These are phyloP conservation scores for Diutina neorugosa DNA, from an alignment of 1,139 yeast species.

Conservation along the genomic window DNA sequence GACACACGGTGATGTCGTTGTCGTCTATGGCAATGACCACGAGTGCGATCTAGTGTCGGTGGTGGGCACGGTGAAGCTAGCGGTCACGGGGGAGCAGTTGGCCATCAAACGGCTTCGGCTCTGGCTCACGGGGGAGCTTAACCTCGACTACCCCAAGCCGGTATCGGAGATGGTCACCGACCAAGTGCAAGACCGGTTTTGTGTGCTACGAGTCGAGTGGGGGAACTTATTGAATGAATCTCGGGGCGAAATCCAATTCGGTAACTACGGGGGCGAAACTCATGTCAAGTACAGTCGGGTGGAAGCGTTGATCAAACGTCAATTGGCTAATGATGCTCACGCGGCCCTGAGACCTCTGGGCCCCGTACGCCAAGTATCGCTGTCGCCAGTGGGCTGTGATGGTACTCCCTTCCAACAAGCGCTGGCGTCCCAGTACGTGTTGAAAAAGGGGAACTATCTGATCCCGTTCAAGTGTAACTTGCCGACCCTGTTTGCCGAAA, in stretches of 20 bases:
- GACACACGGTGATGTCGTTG: not conserved
- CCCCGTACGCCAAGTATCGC: not conserved
- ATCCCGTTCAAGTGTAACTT: slow-evolving; percentile 46
- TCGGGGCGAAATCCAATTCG: not conserved
- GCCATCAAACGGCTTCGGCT: not conserved
- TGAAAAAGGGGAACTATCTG: slow-evolving; percentile 57
- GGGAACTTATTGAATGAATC: not conserved
- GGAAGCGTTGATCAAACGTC: not conserved
- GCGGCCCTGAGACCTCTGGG: too few species aligned
- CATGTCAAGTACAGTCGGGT: not conserved
- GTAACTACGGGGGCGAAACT: not conserved
- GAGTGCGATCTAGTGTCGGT: not conserved
- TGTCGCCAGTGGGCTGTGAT: slow-evolving; percentile 11
- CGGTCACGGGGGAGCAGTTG: not conserved
- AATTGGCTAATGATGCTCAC: not conserved
- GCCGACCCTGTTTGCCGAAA: slow-evolving; percentile 32
- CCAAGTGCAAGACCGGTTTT: not conserved
- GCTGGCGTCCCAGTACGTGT: slow-evolving; percentile 18
- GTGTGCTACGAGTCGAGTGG: not conserved
- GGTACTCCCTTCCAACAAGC: slow-evolving; percentile 32
- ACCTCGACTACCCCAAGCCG: not conserved
- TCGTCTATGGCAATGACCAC: slow-evolving; percentile 1
- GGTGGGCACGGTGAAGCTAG: not conserved
- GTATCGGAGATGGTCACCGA: not conserved
- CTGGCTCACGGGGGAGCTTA: not conserved